Percentiles rank a stretch among this genome's conserved stretches.
Conservation (phyloP, 176 grass and related monocot species). For the Avena eriantha region DNA sequence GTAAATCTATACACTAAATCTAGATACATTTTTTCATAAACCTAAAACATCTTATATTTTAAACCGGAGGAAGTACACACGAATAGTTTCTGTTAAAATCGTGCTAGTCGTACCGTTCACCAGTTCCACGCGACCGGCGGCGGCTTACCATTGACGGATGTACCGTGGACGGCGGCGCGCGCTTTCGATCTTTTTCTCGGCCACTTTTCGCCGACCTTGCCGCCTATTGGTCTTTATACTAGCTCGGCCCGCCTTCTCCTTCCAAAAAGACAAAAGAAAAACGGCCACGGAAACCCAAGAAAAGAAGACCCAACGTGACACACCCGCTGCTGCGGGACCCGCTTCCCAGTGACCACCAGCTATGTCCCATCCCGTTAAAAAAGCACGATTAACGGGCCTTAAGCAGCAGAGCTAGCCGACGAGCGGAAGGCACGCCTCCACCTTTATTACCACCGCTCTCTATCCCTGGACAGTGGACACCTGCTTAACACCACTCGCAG, state of each 20-base stretch:
- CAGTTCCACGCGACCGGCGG: no score
- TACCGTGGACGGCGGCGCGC: constrained; percentile 3
- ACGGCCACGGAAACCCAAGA: background rate
- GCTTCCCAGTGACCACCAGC: background rate
- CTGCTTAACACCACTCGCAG: background rate
- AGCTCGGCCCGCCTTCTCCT: background rate
- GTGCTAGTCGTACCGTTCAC: no score
- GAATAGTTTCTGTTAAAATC: no score
- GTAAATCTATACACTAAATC: no score
- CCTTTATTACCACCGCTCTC: background rate
- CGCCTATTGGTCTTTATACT: background rate
- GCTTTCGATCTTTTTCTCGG: background rate
- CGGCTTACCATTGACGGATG: background rate
- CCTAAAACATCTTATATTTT: no score
- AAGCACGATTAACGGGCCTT: background rate
- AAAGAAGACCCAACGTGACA: background rate
- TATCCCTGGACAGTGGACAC: background rate
- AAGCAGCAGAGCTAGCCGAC: background rate
- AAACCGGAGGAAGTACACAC: no score
- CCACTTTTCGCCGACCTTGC: background rate
- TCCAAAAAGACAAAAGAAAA: background rate
- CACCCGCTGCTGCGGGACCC: constrained; percentile 14
- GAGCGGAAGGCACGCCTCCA: background rate
- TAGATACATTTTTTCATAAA: no score
- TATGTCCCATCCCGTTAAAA: background rate